Evolutionary conservation across 2,329 filamentous ascomycete species (phyloP), one percentile per base, ranked within the genome.

Genomic region (Monilinia aucupariae): DNA sequence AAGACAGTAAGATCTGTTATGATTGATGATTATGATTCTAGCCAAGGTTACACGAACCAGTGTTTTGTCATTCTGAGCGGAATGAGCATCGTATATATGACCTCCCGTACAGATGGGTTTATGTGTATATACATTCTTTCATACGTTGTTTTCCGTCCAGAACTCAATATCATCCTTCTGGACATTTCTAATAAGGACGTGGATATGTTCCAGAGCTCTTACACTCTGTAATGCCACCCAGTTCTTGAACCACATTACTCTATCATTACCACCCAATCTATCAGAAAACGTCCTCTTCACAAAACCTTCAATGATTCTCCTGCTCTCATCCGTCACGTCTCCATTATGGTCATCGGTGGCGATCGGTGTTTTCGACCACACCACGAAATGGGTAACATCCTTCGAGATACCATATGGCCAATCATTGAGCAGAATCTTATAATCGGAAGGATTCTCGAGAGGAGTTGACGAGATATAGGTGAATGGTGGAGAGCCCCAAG

Each of bases 191-290:
- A 88, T 82, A 70, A 88, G 73, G 41, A 97, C 85, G 75, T 97
- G 93, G 71, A 97, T 87, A 74, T 97, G 93, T 78, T 96, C 92
- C 53, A 97, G 80, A 3, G 89, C 84, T 70, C 92, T 85, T 49
- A 97, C 89, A 70, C 90, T 96, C 79, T 97, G 96, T 73, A 97
- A 77, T 32, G 86, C 85, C 64, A 85, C 86, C 92, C 92, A 96
- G 71, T 97, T 97, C 81, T 93, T 96, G 78, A 97, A 97, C 91
- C 92, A 97, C 65, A 92, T 74, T 51, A 88, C 84, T 55, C 76
- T 78, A 7, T 80, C 76, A 4, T 75, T 77, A 0, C 75, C 74
- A 0, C 80, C 81, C 15, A 90, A 76, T 37, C 75, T 76, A n/a
- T 82, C 78, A 41, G 82, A 78, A 73, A 97, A 97, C 20, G 82